phyloP scores from a whole-genome alignment of 768 basidiomycete genomes.

The Phaffia australis region DNA sequence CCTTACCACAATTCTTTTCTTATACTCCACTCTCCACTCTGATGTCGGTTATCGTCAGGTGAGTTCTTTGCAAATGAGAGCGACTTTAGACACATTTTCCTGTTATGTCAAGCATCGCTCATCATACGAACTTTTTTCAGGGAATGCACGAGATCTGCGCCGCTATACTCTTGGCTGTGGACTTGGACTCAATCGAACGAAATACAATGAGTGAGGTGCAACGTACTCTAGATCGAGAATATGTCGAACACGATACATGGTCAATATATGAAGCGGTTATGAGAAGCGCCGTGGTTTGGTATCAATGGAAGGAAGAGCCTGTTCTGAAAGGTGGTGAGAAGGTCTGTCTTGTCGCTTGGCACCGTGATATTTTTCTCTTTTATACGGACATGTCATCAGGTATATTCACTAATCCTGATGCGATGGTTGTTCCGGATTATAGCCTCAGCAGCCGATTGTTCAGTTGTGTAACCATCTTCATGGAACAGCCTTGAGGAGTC shows the following conservation, averaged over 20 bases:
- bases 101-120: background rate
- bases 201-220: conserved; percentile 27
- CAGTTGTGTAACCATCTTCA: conserved; percentile 72
- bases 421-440: conserved; percentile 32
- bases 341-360: background rate
- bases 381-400: background rate
- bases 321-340: background rate
- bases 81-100: no score
- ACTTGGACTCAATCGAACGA: conserved; percentile 61
- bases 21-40: conserved; percentile 67
- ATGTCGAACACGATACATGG: conserved; percentile 63
- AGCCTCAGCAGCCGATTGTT: conserved; percentile 73
- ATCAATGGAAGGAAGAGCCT: conserved; percentile 36
- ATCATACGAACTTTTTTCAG: conserved; percentile 10
- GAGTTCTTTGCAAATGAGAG: conserved; percentile 5
- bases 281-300: conserved; percentile 67
- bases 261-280: conserved; percentile 69
- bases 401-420: background rate
- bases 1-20: conserved; percentile 75
- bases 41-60: conserved; percentile 80
- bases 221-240: conserved; percentile 32
- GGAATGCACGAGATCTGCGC: conserved; percentile 98
- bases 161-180: conserved; percentile 67
- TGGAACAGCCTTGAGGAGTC: conserved; percentile 54
- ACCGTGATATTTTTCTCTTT: background rate